Conservation (phyloP, 768 basidiomycete genomes). For the Amyloporia xantha region DNA sequence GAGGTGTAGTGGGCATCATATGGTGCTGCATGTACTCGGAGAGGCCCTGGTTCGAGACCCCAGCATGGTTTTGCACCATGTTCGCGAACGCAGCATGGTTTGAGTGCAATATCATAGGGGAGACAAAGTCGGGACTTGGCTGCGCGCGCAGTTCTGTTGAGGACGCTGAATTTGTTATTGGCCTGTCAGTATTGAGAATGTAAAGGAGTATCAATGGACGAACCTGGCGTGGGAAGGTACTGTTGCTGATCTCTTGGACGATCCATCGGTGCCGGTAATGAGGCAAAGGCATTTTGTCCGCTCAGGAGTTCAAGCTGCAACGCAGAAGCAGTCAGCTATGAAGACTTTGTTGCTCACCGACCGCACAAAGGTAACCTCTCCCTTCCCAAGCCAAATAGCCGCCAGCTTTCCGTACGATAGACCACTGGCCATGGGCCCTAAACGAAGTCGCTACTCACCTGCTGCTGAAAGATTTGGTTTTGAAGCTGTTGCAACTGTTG, state of each 20-base stretch:
- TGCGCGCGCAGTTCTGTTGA: conserved; percentile 64
- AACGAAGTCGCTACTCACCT: too few relatives aligned
- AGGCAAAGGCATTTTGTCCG: conserved; percentile 28
- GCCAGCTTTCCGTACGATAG: too few relatives aligned
- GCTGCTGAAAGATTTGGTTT: conserved; percentile 84
- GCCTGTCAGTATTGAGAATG: background rate
- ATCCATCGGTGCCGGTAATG: conserved; percentile 24
- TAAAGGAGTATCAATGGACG: conserved; percentile 19
- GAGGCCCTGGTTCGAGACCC: conserved; percentile 4
- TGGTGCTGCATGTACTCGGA: conserved; percentile 21
- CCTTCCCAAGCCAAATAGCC: too few relatives aligned
- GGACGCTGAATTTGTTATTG: conserved; percentile 37
- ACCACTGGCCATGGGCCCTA: too few relatives aligned
- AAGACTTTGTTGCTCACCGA: too few relatives aligned
- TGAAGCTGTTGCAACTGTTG: conserved; percentile 76
- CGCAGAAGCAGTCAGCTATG: background rate
- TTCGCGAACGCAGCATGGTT: conserved; percentile 12
- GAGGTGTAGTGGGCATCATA: conserved; percentile 24
- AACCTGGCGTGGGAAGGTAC: conserved; percentile 64
- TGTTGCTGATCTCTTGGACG: conserved; percentile 23
- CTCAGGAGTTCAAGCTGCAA: conserved; percentile 27
- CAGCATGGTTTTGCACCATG: conserved; percentile 10
- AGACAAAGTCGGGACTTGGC: conserved; percentile 50
- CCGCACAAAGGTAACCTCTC: too few relatives aligned
- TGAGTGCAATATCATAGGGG: conserved; percentile 52